phyloP scores from a whole-genome alignment of 2,329 filamentous ascomycete species.

The Colletotrichum viniferum region DNA sequence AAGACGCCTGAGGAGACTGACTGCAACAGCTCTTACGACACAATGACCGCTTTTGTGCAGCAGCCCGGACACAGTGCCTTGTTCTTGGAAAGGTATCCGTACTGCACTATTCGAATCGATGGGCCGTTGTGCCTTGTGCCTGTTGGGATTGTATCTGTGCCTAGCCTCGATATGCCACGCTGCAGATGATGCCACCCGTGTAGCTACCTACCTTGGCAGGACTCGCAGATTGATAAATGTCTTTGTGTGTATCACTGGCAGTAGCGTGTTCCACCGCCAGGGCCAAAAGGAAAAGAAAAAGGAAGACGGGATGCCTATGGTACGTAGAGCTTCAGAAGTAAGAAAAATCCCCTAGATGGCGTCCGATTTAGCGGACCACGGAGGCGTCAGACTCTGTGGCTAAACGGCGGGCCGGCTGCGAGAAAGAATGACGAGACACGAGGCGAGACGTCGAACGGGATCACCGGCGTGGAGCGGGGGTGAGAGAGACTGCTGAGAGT shows the following conservation, averaged over 20 bases:
- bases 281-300: background rate
- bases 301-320: background rate
- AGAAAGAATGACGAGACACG: constrained; percentile 3
- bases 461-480: background rate
- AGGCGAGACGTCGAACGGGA: background rate
- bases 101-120: background rate
- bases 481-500: background rate
- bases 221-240: background rate
- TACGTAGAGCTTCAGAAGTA: background rate
- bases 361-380: background rate
- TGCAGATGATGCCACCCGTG: background rate
- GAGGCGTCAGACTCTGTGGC: background rate
- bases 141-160: background rate
- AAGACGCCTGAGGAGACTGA: background rate
- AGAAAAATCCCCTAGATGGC: background rate
- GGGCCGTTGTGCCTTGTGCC: background rate
- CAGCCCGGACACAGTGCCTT: background rate
- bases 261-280: background rate
- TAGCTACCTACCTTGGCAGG: background rate
- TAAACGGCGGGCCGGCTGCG: constrained; percentile 2
- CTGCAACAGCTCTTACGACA: background rate
- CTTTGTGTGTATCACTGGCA: constrained; percentile 2
- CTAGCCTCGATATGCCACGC: background rate
- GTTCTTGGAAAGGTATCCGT: background rate
- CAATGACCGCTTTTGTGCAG: constrained; percentile 13